Evolutionary conservation across 805 yeast genomes (phyloP).

Genomic region (Ogataea sp.): DNA sequence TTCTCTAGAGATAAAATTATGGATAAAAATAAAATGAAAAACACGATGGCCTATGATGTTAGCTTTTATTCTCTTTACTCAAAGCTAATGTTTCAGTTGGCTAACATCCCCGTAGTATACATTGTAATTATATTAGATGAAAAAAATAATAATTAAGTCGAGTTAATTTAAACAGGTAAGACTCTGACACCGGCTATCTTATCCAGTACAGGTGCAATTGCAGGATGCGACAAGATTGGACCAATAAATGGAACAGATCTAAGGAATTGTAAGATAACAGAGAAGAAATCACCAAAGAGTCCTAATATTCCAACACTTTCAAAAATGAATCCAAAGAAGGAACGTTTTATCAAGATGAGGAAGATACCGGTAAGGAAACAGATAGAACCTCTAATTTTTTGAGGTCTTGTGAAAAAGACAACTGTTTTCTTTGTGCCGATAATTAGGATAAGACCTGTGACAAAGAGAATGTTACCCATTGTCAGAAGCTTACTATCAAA

Average conservation of each 20-base stretch:
- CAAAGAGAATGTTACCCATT: constrained; percentile 74
- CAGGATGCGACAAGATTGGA: constrained; percentile 72
- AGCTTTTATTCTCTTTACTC: no score
- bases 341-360: constrained; percentile 64
- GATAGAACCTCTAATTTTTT: constrained; percentile 77
- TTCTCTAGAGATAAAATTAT: no score
- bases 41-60: no score
- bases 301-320: constrained; percentile 88
- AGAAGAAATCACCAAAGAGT: constrained; percentile 85
- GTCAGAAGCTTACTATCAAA: constrained; percentile 88
- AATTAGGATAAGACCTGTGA: constrained; percentile 76
- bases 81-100: no score
- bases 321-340: constrained; percentile 77
- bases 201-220: constrained; percentile 68
- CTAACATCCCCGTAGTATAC: no score
- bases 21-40: no score
- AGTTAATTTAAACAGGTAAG: constrained; percentile 43
- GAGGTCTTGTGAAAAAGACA: constrained; percentile 78
- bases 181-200: constrained; percentile 59
- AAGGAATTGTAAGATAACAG: constrained; percentile 78
- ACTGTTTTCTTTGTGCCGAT: constrained; percentile 84
- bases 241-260: constrained; percentile 87
- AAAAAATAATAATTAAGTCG: background rate
- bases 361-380: constrained; percentile 72
- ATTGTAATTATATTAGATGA: no score